A percentile compares a stretch with the other conserved stretches of the same genome.
phyloP scores from a whole-genome alignment of 495 filamentous ascomycete species.

The Tuber indicum region DNA sequence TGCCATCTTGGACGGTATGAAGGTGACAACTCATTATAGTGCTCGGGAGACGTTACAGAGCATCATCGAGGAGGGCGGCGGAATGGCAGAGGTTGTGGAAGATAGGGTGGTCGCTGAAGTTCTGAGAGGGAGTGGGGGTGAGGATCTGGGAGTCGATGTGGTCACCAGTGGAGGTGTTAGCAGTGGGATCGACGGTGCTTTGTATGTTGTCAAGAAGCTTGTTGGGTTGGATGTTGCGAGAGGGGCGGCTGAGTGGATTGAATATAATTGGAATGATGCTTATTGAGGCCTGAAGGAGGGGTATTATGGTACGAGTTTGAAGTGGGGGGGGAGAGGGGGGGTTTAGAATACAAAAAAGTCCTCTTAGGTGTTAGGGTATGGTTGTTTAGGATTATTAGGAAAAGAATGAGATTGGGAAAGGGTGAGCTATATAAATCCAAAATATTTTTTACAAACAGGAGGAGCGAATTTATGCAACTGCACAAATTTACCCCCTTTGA shows the following conservation, averaged over 20 bases:
- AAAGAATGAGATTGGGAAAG: not conserved
- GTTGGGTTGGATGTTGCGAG: conserved; percentile 43
- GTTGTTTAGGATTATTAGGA: not conserved
- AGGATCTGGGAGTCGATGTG: conserved; percentile 55
- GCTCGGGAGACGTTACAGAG: conserved; percentile 59
- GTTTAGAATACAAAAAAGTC: not conserved
- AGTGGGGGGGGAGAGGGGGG: not conserved
- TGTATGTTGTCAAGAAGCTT: conserved; percentile 71
- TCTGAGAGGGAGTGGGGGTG: conserved; percentile 10
- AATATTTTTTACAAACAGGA: not conserved
- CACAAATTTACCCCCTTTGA: not conserved
- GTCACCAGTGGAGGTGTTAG: conserved; percentile 71
- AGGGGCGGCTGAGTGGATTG: conserved; percentile 15
- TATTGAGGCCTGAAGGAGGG: not conserved
- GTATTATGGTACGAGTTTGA: not conserved
- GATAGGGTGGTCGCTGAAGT: conserved; percentile 50
- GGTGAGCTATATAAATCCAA: not conserved
- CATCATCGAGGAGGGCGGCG: conserved; percentile 40
- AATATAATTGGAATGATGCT: conserved; percentile 23
- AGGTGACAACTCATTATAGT: conserved; percentile 64
- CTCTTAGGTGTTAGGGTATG: not conserved
- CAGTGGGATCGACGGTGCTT: conserved; percentile 67
- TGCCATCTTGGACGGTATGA: conserved; percentile 64
- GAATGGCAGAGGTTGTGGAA: conserved; percentile 62
- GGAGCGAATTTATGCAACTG: not conserved